Evolutionary conservation across 2,329 filamentous ascomycete genomes (phyloP).

Genomic region (Colletotrichum cordylinicola): DNA sequence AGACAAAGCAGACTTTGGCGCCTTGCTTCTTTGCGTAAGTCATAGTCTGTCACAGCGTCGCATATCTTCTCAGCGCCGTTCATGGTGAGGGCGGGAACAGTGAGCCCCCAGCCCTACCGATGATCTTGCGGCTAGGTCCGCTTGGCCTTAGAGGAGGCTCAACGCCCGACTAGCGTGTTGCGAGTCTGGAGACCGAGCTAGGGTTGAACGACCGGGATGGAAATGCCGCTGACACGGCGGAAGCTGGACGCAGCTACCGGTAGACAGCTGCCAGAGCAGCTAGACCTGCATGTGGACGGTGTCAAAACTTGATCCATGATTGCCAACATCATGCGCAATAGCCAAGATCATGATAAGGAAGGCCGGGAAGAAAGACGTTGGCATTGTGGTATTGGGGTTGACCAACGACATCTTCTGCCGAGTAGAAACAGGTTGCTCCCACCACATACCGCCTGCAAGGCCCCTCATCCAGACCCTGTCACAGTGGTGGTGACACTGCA

Average conservation of each 20-base stretch:
- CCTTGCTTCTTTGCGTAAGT: slow-evolving; percentile 14
- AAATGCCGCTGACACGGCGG: background rate
- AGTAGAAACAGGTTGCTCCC: background rate
- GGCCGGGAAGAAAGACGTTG: background rate
- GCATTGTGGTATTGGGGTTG: background rate
- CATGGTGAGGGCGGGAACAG: background rate
- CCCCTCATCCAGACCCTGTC: background rate
- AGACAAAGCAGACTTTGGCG: slow-evolving; percentile 3
- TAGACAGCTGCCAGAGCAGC: background rate
- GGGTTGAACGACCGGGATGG: background rate
- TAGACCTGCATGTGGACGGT: background rate
- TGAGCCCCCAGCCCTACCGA: background rate
- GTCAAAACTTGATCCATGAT: background rate
- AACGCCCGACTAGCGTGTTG: background rate
- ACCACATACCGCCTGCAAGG: background rate
- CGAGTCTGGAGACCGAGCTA: background rate
- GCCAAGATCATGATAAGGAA: background rate
- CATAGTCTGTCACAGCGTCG: slow-evolving; percentile 2
- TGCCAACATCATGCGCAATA: background rate
- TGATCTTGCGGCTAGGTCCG: background rate
- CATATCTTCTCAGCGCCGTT: background rate
- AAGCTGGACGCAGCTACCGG: background rate
- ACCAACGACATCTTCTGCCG: background rate
- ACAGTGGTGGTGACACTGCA: background rate
- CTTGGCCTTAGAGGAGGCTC: slow-evolving; percentile 7